Conservation (phyloP, 768 basidiomycete genomes). For the Heimioporus sp. region DNA sequence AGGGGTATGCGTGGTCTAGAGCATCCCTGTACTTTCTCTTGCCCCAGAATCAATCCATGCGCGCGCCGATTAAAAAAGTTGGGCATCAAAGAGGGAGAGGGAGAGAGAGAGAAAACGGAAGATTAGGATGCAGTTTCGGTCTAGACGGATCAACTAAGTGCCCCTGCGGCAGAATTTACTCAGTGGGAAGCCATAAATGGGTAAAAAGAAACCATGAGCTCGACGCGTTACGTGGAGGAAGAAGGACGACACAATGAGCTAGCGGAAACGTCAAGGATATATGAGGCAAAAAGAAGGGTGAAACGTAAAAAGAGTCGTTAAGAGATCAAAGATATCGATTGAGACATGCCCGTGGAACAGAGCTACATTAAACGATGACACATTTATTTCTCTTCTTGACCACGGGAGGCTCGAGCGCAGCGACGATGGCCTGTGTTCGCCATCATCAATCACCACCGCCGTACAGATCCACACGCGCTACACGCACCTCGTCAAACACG, state of each 20-base stretch:
- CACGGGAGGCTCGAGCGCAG: conserved; percentile 96
- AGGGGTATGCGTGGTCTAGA: conserved; percentile 20
- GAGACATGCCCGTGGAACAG: conserved; percentile 25
- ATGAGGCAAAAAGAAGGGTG: conserved; percentile 26
- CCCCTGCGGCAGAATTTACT: conserved; percentile 27
- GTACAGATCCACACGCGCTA: not conserved
- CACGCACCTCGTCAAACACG: conserved; percentile 96
- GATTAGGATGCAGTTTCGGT: conserved; percentile 27
- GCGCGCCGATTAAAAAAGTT: conserved; percentile 1
- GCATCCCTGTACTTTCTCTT: conserved; percentile 18
- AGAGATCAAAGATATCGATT: conserved; percentile 32
- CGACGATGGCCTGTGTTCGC: conserved; percentile 78
- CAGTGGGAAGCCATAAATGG: conserved; percentile 20
- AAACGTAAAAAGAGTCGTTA: conserved; percentile 34
- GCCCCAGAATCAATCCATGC: conserved; percentile 14
- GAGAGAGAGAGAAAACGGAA: conserved; percentile 12
- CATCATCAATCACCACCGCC: conserved; percentile 18
- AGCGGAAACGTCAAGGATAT: conserved; percentile 34
- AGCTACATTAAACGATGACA: conserved; percentile 70
- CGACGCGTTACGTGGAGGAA: conserved; percentile 18
- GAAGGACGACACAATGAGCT: conserved; percentile 20
- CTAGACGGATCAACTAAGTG: conserved; percentile 20
- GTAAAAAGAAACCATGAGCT: conserved; percentile 25
- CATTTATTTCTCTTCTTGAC: conserved; percentile 79
- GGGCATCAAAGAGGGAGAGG: no score